Percentiles rank a stretch among this genome's conserved stretches.
phyloP scores from a whole-genome alignment of 768 basidiomycete genomes.

The Pisolithus tinctorius region DNA sequence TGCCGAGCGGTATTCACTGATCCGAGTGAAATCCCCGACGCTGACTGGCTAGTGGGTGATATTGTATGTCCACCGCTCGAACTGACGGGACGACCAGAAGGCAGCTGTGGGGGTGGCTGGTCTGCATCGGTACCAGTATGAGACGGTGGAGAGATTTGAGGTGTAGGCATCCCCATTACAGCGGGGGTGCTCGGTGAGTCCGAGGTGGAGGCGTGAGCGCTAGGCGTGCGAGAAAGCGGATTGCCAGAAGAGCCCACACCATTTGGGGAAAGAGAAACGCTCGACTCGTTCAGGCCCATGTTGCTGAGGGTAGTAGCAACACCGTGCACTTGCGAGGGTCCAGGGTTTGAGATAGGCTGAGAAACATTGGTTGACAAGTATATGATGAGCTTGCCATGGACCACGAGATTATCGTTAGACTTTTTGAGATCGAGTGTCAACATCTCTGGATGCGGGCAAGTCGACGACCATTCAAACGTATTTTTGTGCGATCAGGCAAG shows the following conservation, averaged over 20 bases:
- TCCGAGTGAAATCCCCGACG: constrained; percentile 26
- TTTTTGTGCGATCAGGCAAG: constrained; percentile 4
- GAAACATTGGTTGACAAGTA: constrained; percentile 90
- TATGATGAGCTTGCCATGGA: constrained; percentile 96
- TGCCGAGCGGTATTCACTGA: constrained; percentile 45
- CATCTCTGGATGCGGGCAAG: constrained; percentile 59
- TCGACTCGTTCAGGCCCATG: constrained; percentile 55
- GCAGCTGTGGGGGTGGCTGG: constrained; percentile 18
- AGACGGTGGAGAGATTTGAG: constrained; percentile 23
- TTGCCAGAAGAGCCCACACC: constrained; percentile 28
- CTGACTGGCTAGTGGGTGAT: constrained; percentile 14
- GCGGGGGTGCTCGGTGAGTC: constrained; percentile 34
- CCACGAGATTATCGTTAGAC: constrained; percentile 97
- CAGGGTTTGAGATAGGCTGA: constrained; percentile 79
- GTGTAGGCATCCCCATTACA: constrained; percentile 35
- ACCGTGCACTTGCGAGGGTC: constrained; percentile 64
- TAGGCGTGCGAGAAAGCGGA: constrained; percentile 54
- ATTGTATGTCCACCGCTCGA: constrained; percentile 21
- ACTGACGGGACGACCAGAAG: constrained; percentile 31
- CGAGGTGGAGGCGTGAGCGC: constrained; percentile 55
- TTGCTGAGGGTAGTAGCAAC: constrained; percentile 53
- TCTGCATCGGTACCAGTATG: constrained; percentile 23
- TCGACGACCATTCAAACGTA: not conserved
- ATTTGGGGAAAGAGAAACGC: constrained; percentile 48
- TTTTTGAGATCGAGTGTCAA: constrained; percentile 95